Base-by-base conservation (phyloP, 148 eudicot genomes). In the Chenopodium album region DNA sequence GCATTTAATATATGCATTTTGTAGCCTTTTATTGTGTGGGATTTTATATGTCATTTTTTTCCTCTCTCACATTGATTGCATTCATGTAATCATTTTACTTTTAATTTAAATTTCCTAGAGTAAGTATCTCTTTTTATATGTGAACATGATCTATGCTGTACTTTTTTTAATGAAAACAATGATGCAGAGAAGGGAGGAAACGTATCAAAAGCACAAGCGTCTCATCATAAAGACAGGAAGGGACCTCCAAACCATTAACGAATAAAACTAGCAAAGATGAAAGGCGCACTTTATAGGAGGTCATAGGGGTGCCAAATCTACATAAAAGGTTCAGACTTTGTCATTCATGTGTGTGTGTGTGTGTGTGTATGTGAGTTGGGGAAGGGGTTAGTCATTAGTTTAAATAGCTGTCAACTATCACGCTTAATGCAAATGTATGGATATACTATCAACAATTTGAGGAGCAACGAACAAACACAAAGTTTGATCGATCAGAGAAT, bases 301-400 rank as follows among this genome's bases (percentile, higher is more conserved):
- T 68, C 98, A 95, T 66, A 91, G 98, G 84, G 96, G 98, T 86
- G 97, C 96, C 46, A 95, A 95, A 88, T 91, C 89, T 62, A 85
- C 92, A 72, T 84, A 22, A 91, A 89, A 90, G 96, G 96, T 92
- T 76, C 34, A 32, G 26, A 23, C 26, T 28, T 71, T 31, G 67
- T 62, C 75, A 48, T 34, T 34, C 37, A 34, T 34, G 37, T 4
- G 37, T 54, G 31, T 48, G 56, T 56, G 19, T 69, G 4, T 69
- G 44, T 19, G 73, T 32, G 46, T 9, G 69, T 65, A 8, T 8
- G 52, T 48, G 52, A 48, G 52, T 34, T 34, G 37, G 37, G 37
- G 37, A 3, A 34, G 37, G 37, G 37, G 37, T 60, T 22, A 19
- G 22, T 48, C 52, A 17, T 16, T 56, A 4, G 65, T 4, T 66